A percentile compares a stretch with the other conserved stretches of the same genome.
Evolutionary conservation across 306 rosid genomes (phyloP).

Genomic region (Sesbania bispinosa): DNA sequence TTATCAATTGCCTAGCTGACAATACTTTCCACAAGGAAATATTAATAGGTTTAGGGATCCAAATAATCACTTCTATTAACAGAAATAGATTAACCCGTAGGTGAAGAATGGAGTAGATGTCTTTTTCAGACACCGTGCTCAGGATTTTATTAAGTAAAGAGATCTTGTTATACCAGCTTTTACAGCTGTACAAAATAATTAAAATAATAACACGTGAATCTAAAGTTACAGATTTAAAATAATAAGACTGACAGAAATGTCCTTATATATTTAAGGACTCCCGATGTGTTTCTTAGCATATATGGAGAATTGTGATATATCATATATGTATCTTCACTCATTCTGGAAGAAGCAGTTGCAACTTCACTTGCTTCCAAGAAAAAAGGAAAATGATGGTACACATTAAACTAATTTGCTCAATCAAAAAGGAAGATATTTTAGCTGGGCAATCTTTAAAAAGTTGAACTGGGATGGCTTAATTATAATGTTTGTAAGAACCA

Average conservation of each 20-base stretch:
- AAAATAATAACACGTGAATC: not conserved
- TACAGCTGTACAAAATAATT: not conserved
- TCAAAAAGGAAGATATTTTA: not conserved
- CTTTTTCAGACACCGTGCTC: not conserved
- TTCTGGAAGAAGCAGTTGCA: not conserved
- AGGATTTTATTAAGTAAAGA: not conserved
- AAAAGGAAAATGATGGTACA: slow-evolving; percentile 1
- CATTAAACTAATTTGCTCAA: not conserved
- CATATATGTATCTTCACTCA: slow-evolving; percentile 2
- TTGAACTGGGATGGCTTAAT: not conserved
- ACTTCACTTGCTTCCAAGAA: not conserved
- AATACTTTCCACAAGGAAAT: not conserved
- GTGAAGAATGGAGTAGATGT: not conserved
- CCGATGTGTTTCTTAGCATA: not conserved
- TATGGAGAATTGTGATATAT: not conserved
- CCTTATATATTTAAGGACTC: not conserved
- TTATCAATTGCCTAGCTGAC: slow-evolving; percentile 1
- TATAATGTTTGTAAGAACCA: not conserved
- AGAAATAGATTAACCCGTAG: not conserved
- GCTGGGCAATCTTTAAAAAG: not conserved
- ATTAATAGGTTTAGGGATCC: not conserved
- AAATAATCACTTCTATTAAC: not conserved
- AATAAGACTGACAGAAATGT: not conserved
- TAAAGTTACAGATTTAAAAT: not conserved
- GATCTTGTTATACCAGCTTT: not conserved